Conservation (phyloP, 2,329 filamentous ascomycete species). For the Xylaria sp. region DNA sequence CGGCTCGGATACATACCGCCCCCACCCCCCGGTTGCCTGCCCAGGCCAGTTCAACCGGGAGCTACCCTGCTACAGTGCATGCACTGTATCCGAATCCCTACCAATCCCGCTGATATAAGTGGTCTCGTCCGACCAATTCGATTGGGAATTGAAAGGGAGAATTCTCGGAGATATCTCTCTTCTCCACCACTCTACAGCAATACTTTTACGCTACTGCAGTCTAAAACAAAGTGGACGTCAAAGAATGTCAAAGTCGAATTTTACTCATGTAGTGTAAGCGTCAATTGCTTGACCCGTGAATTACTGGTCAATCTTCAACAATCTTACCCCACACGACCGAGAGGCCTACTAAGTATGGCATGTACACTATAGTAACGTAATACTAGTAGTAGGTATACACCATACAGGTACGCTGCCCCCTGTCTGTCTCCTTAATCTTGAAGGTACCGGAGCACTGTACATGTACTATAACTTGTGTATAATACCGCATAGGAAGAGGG, state of each 20-base stretch:
- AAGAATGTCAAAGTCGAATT: neutral
- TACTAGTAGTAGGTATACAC: neutral
- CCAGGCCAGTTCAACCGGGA: conserved; percentile 18
- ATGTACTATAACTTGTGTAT: no score
- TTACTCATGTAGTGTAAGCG: neutral
- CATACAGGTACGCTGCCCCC: neutral
- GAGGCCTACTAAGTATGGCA: neutral
- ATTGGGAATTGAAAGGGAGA: conserved; percentile 28
- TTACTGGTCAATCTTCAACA: neutral
- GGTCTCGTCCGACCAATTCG: conserved; percentile 3
- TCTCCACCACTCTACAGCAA: conserved; percentile 19
- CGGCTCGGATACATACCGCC: conserved; percentile 6
- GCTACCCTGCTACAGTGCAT: neutral
- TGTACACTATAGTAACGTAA: neutral
- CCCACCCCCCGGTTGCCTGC: conserved; percentile 10
- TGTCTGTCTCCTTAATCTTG: neutral
- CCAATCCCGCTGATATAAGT: conserved; percentile 18
- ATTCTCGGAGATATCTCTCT: conserved; percentile 29
- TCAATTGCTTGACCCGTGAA: neutral
- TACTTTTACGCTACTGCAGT: conserved; percentile 25
- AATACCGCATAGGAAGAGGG: neutral
- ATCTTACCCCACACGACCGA: neutral
- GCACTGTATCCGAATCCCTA: conserved; percentile 14
- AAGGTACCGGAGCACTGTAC: neutral
- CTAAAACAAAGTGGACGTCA: neutral